These are phyloP conservation scores for Skeletonema grethae DNA, from an alignment of 108 stramenopile species.

Conservation along the genomic window DNA sequence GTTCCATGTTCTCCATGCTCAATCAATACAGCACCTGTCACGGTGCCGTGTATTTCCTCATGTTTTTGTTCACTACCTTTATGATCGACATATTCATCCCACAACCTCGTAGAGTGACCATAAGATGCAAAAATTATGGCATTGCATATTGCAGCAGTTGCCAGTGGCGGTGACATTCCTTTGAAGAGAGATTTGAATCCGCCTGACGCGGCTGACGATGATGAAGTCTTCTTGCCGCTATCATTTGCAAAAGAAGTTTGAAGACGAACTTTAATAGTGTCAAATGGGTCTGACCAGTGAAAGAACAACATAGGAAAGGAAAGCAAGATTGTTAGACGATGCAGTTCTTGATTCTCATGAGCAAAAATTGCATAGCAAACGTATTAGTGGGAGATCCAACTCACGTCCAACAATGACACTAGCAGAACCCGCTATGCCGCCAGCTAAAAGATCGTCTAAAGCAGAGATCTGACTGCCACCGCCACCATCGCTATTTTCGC, in stretches of 20 bases:
- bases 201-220: slow-evolving; percentile 24
- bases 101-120: slow-evolving; percentile 69
- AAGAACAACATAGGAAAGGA: neutral
- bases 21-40: slow-evolving; percentile 21
- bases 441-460: slow-evolving; percentile 83
- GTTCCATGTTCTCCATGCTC: slow-evolving; percentile 41
- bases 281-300: slow-evolving; percentile 72
- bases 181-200: slow-evolving; percentile 80
- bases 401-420: slow-evolving; percentile 77
- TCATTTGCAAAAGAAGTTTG: slow-evolving; percentile 38
- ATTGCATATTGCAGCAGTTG: slow-evolving; percentile 82
- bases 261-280: slow-evolving; percentile 82
- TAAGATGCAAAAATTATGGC: slow-evolving; percentile 90
- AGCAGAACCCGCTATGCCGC: slow-evolving; percentile 83
- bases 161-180: slow-evolving; percentile 85
- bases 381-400: neutral
- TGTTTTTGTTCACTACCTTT: slow-evolving; percentile 14
- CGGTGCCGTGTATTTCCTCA: slow-evolving; percentile 23
- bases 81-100: slow-evolving; percentile 54
- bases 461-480: slow-evolving; percentile 53
- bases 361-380: neutral
- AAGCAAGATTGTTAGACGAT: slow-evolving; percentile 1
- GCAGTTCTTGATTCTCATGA: neutral
- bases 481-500: slow-evolving; percentile 14
- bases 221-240: slow-evolving; percentile 7